Evolutionary conservation across 2,329 filamentous ascomycete genomes (phyloP), one percentile per base, ranked within the genome.

Genomic region (Coniochaeta sp.): DNA sequence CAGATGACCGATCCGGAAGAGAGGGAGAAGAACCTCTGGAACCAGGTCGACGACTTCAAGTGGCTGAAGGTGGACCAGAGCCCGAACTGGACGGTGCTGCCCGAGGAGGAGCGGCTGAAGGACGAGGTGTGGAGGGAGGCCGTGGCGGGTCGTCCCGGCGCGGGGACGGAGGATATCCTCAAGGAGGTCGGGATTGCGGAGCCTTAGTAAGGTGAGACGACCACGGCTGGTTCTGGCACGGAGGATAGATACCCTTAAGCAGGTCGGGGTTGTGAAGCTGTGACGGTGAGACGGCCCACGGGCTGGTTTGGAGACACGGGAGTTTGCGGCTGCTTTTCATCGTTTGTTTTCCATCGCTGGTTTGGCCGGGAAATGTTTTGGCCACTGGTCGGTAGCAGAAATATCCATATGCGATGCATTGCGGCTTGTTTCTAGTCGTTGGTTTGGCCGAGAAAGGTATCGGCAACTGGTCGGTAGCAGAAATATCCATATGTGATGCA

Each of bases 41-140:
- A 93, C 66, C 86, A 95, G 68, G 90, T 98, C 17, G 91, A 98
- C 72, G 95, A 99, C 72, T 99, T 99, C 80, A 96, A 96, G 75
- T 98, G 95, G 95, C 82, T 97, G 64, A 96, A 93, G 73, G 81
- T 84, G 17, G 91, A 90, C 61, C 85, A 85, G 32, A 97, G 91
- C 70, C 95, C 95, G 2, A 93, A 99, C 70, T 99, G 93, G 91
- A 84, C 79, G 36, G 74, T 91, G 2, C 67, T 98, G 24, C 77
- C 84, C 1, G 81, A 85, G 58, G 78, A 78, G 1, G 77, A 87
- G 59, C 81, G 81, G 26, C 74, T 93, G 14, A 65, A 75, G 0
- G 83, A 88, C 1, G 77, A 82, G 1, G 77, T 89, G 0, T 96
- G 92, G 92, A 83, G 79, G 57, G 81, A 84, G 34, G 78, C 86